Base-by-base conservation (phyloP, 306 rosid species). In the Rubus idaeus region DNA sequence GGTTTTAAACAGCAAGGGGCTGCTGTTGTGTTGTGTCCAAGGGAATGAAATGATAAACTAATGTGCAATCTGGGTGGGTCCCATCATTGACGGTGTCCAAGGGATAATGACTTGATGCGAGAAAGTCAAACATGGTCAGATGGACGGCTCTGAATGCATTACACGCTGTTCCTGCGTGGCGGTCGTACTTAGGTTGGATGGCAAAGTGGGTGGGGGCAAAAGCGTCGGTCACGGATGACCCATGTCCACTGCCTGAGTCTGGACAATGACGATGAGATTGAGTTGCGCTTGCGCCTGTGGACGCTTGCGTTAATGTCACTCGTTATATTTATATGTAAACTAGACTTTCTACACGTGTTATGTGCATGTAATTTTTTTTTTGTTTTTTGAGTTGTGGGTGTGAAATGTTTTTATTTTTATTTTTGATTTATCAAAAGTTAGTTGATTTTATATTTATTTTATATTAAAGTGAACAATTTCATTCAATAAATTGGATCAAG, bases 81-180 rank as follows among this genome's bases (percentile, higher is more conserved):
- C 53, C 53, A 12, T 10, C 53, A 49, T 49, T 49, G 68, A 30
- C 44, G 12, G 21, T 37, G 68, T 63, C 46, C 21, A 37, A 14
- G 4, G 3, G 44, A 62, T 5, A 61, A 71, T 4, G 68, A 66
- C 56, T 23, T 11, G 70, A 3, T 18, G 0, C 11, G 13, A 0
- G 6, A 70, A 63, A 46, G 80, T 83, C 83, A 78, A 64, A 75
- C 66, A 16, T 50, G 68, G 20, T 23, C 10, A 7, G 61, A 21
- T 9, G 1, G 40, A 75, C 78, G 76, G 83, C 55, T 64, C 37
- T 17, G 67, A 55, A 70, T 40, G 0, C 65, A 37, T 40, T 35
- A n/a, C 23, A 20, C 26, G 66, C 11, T 35, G 14, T 20, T 44
- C 30, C 21, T 12, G 39, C 65, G 35, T 30, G 35, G 35, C 35